Percentiles rank a stretch among this genome's conserved stretches.
Evolutionary conservation across 2,329 filamentous ascomycete genomes (phyloP).

Genomic region (Aureobasidium mangrovei): DNA sequence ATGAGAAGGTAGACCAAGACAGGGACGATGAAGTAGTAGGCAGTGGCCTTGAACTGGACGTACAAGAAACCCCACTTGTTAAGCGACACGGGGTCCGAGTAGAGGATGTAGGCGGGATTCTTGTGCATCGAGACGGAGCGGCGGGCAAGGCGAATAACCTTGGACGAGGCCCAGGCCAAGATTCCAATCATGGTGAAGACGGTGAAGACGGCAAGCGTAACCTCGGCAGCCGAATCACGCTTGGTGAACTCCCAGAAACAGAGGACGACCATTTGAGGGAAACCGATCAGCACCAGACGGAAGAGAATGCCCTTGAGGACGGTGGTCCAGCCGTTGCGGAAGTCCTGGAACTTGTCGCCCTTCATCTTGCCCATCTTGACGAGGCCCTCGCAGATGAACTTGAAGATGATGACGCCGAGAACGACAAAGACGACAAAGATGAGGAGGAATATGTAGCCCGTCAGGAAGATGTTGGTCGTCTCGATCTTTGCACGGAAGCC

Average conservation of each 20-base stretch:
- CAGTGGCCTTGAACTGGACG: constrained; percentile 89
- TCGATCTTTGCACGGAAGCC: constrained; percentile 81
- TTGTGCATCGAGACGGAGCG: constrained; percentile 86
- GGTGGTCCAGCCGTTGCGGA: constrained; percentile 88
- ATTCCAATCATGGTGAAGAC: constrained; percentile 70
- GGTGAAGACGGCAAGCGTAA: constrained; percentile 83
- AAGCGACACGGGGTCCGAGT: constrained; percentile 84
- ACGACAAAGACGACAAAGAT: constrained; percentile 71
- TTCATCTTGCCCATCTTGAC: constrained; percentile 71
- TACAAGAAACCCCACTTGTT: constrained; percentile 99
- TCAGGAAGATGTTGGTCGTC: constrained; percentile 86
- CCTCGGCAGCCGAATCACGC: constrained; percentile 73
- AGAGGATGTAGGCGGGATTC: constrained; percentile 94
- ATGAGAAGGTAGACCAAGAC: constrained; percentile 68
- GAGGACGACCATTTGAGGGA: constrained; percentile 81
- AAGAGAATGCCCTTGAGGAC: constrained; percentile 91
- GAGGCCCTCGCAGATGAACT: constrained; percentile 67
- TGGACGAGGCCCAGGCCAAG: constrained; percentile 77
- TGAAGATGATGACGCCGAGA: constrained; percentile 66
- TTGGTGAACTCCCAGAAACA: constrained; percentile 90
- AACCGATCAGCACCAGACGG: constrained; percentile 77
- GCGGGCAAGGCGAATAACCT: constrained; percentile 81
- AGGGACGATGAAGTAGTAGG: constrained; percentile 90
- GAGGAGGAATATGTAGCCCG: constrained; percentile 80
- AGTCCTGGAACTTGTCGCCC: constrained; percentile 79